Base-by-base conservation (phyloP, 352 stramenopile genomes). In the Phytophthora citrophthora region DNA sequence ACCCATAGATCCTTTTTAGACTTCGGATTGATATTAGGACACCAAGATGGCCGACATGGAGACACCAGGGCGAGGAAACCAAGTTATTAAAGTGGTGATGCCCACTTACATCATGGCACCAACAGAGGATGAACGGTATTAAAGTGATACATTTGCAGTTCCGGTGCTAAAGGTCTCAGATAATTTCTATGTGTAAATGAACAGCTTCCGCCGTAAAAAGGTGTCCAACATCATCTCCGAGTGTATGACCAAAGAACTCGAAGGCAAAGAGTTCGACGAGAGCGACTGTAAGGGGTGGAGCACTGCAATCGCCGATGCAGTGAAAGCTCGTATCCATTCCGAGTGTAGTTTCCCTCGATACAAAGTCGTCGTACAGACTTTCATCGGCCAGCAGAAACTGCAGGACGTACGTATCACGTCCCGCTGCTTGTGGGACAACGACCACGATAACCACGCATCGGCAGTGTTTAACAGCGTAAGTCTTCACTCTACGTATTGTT, bases 341-440 rank as follows among this genome's bases (percentile, higher is more conserved):
- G 87, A 93, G 24, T 92, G 82, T 55, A 70, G 72, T 45, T 88
- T 96, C 36, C 88, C 89, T 16, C 86, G 95, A 23, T 98, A 98
- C 72, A 99, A 98, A 61, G 75, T 98, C 41, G 75, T 98, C 24
- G 93, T 98, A 27, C 95, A 99, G 72, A 90, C 95, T 20, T 98
- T 96, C 38, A 89, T 98, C 54, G 96, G 96, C 15, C 81, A 98
- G 74, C 91, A 95, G 68, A 91, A 89, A 60, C 82, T 98, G 56
- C 95, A 99, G 64, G 95, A 97, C 41, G 88, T 98, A 29, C 81
- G 81, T 31, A 96, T 99, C 64, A 90, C 93, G 3, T 98, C 90
- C 54, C 78, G 94, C 31, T 99, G 95, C 49, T 78, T 98, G 6
- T 98, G 95, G 94, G 90, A 98, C 72, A 97, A 91, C 29, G 74